phyloP scores from a whole-genome alignment of 2,329 filamentous ascomycete species.

The Tolypocladium ophioglossoides region DNA sequence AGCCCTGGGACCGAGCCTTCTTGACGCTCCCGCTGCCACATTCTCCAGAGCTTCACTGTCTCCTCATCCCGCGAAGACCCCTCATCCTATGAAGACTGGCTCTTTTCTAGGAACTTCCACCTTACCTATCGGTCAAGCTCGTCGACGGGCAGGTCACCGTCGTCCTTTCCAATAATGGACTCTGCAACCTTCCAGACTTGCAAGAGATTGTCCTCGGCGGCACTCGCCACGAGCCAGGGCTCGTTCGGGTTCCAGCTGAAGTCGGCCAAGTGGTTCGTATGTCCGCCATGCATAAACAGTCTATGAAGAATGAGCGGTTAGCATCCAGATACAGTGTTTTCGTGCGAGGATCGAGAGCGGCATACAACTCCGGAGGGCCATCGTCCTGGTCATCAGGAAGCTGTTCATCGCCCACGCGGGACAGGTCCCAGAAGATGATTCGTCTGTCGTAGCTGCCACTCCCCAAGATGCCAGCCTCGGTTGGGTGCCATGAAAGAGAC shows the following conservation, averaged over 20 bases:
- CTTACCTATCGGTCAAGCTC: constrained; percentile 56
- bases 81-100: constrained; percentile 18
- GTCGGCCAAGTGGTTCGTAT: constrained; percentile 93
- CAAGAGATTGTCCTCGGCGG: constrained; percentile 91
- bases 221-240: constrained; percentile 91
- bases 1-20: not conserved
- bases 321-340: not conserved
- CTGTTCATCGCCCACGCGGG: constrained; percentile 86
- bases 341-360: constrained; percentile 10
- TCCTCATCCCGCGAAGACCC: constrained; percentile 16
- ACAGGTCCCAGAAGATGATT: constrained; percentile 94
- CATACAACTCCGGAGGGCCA: constrained; percentile 85
- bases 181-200: constrained; percentile 89
- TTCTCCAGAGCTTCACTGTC: constrained; percentile 9
- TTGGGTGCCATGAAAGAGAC: constrained; percentile 88
- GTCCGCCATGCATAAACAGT: constrained; percentile 96
- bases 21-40: constrained; percentile 7
- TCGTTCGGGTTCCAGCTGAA: constrained; percentile 98
- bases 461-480: constrained; percentile 77
- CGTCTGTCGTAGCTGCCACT: constrained; percentile 88
- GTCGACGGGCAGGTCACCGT: constrained; percentile 64
- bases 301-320: constrained; percentile 29
- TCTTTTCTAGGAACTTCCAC: constrained; percentile 21
- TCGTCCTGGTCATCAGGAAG: constrained; percentile 91
- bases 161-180: constrained; percentile 68